These are phyloP conservation scores for Mortierella sp. DNA, from an alignment of 371 early-diverging fungal genomes.

Conservation along the genomic window DNA sequence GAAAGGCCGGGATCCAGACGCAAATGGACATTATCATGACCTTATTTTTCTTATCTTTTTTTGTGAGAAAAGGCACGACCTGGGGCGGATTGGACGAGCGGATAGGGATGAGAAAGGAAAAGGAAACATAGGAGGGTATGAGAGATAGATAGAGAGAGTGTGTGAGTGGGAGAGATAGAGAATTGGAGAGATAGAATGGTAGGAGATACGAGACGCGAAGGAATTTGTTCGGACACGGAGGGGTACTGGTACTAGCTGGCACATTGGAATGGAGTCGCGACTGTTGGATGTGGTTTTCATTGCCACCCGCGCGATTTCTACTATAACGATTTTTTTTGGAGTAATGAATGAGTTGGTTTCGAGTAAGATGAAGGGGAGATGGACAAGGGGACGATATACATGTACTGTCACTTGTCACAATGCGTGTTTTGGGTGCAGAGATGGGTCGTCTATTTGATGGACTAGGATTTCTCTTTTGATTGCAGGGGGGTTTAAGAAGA, in stretches of 20 bases:
- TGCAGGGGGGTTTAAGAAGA: background rate
- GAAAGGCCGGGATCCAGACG: no score
- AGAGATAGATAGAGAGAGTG: background rate
- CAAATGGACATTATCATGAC: no score
- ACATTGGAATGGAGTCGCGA: background rate
- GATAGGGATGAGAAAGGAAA: no score
- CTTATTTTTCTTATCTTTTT: no score
- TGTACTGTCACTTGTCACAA: background rate
- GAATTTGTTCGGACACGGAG: background rate
- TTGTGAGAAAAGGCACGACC: no score
- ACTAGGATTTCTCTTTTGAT: background rate
- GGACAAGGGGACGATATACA: background rate
- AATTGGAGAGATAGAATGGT: background rate
- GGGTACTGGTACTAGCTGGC: background rate
- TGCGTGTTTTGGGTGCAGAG: background rate
- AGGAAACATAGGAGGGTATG: no score
- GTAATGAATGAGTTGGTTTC: background rate
- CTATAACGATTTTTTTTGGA: background rate
- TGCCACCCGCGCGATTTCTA: background rate
- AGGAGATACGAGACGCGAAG: background rate
- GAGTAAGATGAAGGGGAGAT: background rate
- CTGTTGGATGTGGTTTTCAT: constrained; percentile 3
- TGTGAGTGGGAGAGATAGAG: no score
- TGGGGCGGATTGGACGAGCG: no score
- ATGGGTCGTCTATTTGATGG: background rate